A percentile compares a stretch with the other conserved stretches of the same genome.
Conservation (phyloP, 495 filamentous ascomycete genomes). For the Articulospora tetracladia region DNA sequence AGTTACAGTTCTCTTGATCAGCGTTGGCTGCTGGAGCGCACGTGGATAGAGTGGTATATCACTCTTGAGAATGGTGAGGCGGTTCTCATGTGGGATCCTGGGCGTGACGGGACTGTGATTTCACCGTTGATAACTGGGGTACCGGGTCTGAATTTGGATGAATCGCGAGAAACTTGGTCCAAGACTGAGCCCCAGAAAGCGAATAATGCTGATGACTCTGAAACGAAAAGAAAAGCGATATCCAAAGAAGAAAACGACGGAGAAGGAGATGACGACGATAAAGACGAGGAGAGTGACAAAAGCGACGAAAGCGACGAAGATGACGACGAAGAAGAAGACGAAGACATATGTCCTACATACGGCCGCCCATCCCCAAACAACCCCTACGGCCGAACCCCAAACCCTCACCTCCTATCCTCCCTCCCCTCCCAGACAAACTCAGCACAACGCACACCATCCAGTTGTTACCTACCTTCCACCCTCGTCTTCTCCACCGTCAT, state of each 20-base stretch:
- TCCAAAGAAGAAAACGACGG: too few relatives aligned
- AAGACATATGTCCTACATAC: background rate
- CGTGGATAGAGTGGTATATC: too few relatives aligned
- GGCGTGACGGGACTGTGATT: too few relatives aligned
- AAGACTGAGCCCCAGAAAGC: background rate
- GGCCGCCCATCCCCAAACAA: background rate
- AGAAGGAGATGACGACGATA: background rate
- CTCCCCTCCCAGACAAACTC: background rate
- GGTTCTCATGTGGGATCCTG: too few relatives aligned
- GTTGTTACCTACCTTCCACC: background rate
- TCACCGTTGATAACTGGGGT: background rate
- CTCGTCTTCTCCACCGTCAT: background rate
- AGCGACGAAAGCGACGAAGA: too few relatives aligned
- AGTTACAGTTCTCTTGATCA: too few relatives aligned
- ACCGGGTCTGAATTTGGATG: background rate
- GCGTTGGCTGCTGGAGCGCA: too few relatives aligned
- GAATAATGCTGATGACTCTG: background rate
- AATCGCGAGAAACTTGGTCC: background rate
- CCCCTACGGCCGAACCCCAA: background rate
- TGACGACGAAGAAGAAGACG: background rate
- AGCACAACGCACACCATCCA: background rate
- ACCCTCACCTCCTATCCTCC: background rate
- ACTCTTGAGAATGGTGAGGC: too few relatives aligned
- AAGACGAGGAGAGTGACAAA: background rate
- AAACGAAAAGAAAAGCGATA: background rate